Base-by-base conservation (phyloP, 2,329 filamentous ascomycete genomes). In the Teratosphaeria epicoccoides region DNA sequence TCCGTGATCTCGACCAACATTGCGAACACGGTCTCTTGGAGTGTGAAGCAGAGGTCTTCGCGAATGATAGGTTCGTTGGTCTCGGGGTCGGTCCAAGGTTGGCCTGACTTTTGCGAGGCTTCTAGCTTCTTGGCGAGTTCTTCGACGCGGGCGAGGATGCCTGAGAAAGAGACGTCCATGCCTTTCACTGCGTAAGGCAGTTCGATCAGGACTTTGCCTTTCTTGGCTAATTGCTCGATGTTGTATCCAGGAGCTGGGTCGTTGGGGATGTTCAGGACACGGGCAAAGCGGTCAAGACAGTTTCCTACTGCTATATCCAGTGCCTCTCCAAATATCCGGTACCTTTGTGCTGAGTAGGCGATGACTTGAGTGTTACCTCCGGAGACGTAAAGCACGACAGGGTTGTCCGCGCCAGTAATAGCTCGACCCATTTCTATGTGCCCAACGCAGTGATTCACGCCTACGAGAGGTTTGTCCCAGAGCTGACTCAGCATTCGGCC, bases 1-100 rank as follows among this genome's bases (percentile, higher is more conserved):
- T 98, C 93, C 0, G 93, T 98, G 61, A 96, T 98, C 74, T 98
- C 93, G 1, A 98, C 93, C 43, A 98, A 74, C 93, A 98, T 98
- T 3, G 91, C 88, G 66, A 82, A 98, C 10, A 97, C 83, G 0
- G 91, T 97, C 71, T 98, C 93, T 69, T 98, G 93, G 51, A 98
- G 76, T 4, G 85, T 89, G 70, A 96, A 97, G 70, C 93, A 98
- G 43, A 98, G 73, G 65, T 97, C 90, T 54, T 82, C 88, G 4
- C 82, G 80, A 0, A 88, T 95, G 50, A 94, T 80, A 5, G 76
- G 66, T 54, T 80, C 74, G 24, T 78, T 78, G 1, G 72, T 73
- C n/a, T 72, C 65, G 11, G 67, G 71, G 54, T 73, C 75, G 48
- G 46, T 61, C 64, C 58, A 64, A 26, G 49, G 49, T 37, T 43